Evolutionary conservation across 495 filamentous ascomycete species (phyloP).

Genomic region (Neurospora tetrasperma): DNA sequence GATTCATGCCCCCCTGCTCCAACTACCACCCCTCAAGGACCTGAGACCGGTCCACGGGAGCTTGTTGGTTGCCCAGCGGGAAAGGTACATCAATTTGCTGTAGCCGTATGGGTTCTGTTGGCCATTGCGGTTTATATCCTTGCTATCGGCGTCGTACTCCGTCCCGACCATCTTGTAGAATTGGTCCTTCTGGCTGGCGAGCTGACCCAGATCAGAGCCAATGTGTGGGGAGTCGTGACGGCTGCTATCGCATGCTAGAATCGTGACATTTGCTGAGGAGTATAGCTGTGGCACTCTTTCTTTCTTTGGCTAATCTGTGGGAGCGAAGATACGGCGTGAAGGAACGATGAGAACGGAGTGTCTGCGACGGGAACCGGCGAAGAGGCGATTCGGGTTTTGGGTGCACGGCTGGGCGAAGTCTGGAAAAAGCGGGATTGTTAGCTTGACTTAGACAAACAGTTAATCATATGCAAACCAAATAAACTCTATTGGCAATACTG

Average conservation of each 20-base stretch:
- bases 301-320: background rate
- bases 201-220: background rate
- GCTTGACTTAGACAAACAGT: no score
- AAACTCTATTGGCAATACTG: background rate
- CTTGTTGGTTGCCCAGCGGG: no score
- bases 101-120: no score
- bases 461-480: no score
- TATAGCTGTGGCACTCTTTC: background rate
- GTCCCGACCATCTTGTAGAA: background rate
- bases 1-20: no score
- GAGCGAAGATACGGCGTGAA: background rate
- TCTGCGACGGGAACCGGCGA: background rate
- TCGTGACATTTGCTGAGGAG: background rate
- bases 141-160: background rate
- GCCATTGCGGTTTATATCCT: no score
- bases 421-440: background rate
- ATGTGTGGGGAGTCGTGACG: background rate
- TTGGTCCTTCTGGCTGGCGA: background rate
- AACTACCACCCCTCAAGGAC: no score
- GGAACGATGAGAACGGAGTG: background rate
- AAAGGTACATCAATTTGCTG: no score
- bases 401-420: background rate
- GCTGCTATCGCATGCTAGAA: background rate
- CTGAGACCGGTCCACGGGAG: no score
- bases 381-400: background rate